Evolutionary conservation across 202 grass and related monocot species (phyloP).

Genomic region (Panicum virgatum): DNA sequence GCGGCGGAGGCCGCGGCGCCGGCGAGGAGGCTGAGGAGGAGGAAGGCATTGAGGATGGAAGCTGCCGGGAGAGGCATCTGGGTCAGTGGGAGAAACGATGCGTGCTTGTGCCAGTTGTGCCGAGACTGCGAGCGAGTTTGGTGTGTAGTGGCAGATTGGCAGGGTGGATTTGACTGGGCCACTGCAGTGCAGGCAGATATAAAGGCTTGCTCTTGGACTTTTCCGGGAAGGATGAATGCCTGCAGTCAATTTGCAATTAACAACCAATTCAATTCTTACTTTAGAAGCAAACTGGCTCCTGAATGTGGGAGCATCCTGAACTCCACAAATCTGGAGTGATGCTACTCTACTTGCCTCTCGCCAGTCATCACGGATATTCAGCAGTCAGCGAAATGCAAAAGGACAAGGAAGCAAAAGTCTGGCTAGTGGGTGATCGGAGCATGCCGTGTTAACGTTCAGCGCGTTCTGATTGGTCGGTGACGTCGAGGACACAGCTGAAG

Average conservation of each 20-base stretch:
- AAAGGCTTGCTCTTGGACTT: not conserved
- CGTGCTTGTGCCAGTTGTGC: no score
- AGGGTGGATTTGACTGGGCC: not conserved
- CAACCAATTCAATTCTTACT: not conserved
- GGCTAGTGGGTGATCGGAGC: no score
- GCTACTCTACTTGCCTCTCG: not conserved
- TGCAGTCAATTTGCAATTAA: not conserved
- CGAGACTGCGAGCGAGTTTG: not conserved
- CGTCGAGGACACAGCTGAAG: no score
- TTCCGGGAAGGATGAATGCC: not conserved
- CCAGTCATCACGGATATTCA: not conserved
- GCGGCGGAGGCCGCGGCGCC: not conserved
- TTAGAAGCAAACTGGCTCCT: not conserved
- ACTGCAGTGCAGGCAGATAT: not conserved
- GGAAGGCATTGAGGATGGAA: not conserved
- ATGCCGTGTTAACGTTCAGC: no score
- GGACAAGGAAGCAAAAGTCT: no score
- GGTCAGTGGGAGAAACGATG: not conserved
- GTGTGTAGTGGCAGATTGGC: not conserved
- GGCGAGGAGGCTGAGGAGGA: not conserved
- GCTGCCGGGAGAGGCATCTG: constrained; percentile 11
- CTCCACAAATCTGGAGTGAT: not conserved
- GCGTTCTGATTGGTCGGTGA: no score
- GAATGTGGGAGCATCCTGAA: not conserved
- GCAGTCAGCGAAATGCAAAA: no score